Evolutionary conservation across 305 asterid species (phyloP).

Genomic region (Plantago coronopus): DNA sequence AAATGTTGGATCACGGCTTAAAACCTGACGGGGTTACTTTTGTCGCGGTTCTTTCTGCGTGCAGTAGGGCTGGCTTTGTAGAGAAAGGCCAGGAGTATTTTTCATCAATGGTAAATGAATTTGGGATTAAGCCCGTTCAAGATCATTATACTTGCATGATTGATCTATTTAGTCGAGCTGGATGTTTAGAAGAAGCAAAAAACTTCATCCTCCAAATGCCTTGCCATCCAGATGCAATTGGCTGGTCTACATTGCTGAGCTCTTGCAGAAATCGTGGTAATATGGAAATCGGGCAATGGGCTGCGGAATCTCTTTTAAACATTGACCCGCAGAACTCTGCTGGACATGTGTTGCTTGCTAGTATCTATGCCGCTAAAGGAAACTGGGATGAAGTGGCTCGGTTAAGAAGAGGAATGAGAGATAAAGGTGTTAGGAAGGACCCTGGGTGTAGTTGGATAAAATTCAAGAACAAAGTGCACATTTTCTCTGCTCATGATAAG

Average conservation of each 20-base stretch:
- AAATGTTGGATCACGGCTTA: constrained; percentile 59
- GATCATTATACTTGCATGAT: constrained; percentile 92
- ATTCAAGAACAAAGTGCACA: constrained; percentile 71
- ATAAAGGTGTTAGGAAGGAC: constrained; percentile 70
- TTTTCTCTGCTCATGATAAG: constrained; percentile 84
- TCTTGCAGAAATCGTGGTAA: constrained; percentile 70
- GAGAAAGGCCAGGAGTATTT: constrained; percentile 63
- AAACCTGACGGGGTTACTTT: constrained; percentile 80
- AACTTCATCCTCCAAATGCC: constrained; percentile 67
- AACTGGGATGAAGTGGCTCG: constrained; percentile 80
- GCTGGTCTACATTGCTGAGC: constrained; percentile 85
- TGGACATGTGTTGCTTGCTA: constrained; percentile 73
- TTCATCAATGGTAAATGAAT: constrained; percentile 53
- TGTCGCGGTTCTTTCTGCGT: constrained; percentile 78
- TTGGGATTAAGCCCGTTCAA: constrained; percentile 46
- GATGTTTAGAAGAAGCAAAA: constrained; percentile 65
- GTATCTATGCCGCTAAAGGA: constrained; percentile 71
- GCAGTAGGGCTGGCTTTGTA: constrained; percentile 82
- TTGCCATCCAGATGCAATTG: constrained; percentile 62
- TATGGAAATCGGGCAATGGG: constrained; percentile 86
- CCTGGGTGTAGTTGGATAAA: constrained; percentile 94
- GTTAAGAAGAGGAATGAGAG: constrained; percentile 73
- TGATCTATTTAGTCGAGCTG: constrained; percentile 75
- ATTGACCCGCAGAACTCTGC: constrained; percentile 77
- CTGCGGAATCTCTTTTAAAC: constrained; percentile 75